phyloP scores from a whole-genome alignment of 306 rosid species.

The Lathyrus oleraceus region DNA sequence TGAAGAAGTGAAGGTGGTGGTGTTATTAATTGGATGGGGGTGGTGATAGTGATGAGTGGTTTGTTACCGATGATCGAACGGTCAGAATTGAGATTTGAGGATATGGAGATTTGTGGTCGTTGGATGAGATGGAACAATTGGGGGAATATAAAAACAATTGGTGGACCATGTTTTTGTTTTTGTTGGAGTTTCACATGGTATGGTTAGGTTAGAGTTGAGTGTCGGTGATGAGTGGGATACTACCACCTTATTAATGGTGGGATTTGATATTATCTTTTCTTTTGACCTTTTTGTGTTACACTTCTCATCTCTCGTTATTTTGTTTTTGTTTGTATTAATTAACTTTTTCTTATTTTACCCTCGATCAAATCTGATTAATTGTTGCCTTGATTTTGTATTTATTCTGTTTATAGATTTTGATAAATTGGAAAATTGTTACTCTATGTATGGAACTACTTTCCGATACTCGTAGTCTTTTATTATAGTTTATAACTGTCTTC shows the following conservation, averaged over 20 bases:
- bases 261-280: neutral
- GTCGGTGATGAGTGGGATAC: slow-evolving; percentile 16
- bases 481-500: no score
- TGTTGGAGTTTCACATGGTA: neutral
- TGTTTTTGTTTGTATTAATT: no score
- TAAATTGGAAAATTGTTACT: no score
- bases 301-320: no score
- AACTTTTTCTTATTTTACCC: no score
- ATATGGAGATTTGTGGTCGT: neutral
- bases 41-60: neutral
- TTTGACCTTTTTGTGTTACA: neutral
- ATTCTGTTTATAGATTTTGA: no score
- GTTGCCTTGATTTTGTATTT: no score
- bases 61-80: neutral
- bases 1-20: neutral
- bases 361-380: neutral
- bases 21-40: neutral
- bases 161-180: slow-evolving; percentile 1
- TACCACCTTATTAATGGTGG: slow-evolving; percentile 6
- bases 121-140: neutral
- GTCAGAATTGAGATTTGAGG: neutral
- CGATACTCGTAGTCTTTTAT: no score
- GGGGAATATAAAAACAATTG: neutral
- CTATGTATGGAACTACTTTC: no score
- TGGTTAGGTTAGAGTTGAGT: slow-evolving; percentile 6